Base-by-base conservation (phyloP, 495 filamentous ascomycete genomes). In the Talaromyces adpressus region DNA sequence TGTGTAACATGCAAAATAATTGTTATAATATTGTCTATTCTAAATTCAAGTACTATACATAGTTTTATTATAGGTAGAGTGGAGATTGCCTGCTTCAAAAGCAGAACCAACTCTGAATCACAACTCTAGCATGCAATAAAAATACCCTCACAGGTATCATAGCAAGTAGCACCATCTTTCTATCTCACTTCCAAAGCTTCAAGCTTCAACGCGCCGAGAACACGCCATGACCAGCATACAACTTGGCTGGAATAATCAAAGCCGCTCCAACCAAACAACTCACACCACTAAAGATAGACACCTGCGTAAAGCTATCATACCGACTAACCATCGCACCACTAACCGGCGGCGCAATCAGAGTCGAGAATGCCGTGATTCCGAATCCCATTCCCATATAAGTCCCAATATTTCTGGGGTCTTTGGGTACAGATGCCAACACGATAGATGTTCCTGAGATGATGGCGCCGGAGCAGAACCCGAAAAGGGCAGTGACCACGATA, bases 401-500 rank as follows among this genome's bases (percentile, higher is more conserved):
- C 3, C 91, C 91, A 14, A 94, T 89, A 69, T 92, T 77, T 7
- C 86, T 78, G 49, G 91, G 79, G 65, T 90, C 86, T 12, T 85
- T 87, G 66, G 92, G 88, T 69, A 91, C 88, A 0, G 88, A 88
- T 20, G 90, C 71, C 12, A 89, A 74, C 0, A 85, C 83, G 0
- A 84, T 82, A 23, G 76, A 72, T 0, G 79, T 75, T 3, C 92
- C 74, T 0, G 84, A 86, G 59, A 92, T 84, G 68, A 87, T 90
- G 3, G 87, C 86, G 6, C 90, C 90, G 1, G 87, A 89, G 14
- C 82, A 78, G 70, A 93, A 90, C 1, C 90, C 90, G 70, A 88
- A 92, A 0, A 91, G 67, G 0, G 81, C 82, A 3, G 83, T 81
- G 73, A 88, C 91, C 14, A 84, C 71, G 61, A 93, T 86, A 47